Percentiles rank a stretch among this genome's conserved stretches.
Evolutionary conservation across 2,329 filamentous ascomycete genomes (phyloP).

Genomic region (Penicillium sp.): DNA sequence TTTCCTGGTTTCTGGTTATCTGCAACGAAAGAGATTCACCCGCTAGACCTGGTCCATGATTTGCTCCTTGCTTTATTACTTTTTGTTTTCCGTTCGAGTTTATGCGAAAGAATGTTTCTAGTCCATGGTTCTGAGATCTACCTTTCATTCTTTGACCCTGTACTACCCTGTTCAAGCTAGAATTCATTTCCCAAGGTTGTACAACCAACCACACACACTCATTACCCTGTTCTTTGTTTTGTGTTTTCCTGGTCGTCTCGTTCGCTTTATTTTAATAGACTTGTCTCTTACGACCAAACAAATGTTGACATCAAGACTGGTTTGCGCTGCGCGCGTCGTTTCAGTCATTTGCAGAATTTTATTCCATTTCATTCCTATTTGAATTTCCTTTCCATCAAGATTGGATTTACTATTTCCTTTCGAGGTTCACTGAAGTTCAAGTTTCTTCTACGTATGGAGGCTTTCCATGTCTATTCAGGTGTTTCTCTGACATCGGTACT

Average conservation of each 20-base stretch:
- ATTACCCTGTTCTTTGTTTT: conserved; percentile 4
- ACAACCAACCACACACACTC: conserved; percentile 12
- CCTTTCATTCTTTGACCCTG: not conserved
- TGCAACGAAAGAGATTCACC: conserved; percentile 2
- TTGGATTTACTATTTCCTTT: not conserved
- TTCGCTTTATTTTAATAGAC: not conserved
- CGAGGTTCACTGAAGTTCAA: not conserved
- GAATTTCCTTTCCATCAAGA: not conserved
- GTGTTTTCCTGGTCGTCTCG: not conserved
- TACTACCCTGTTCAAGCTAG: conserved; percentile 14
- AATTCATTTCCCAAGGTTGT: conserved; percentile 14
- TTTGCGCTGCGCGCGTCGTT: not conserved
- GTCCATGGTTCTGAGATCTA: not conserved
- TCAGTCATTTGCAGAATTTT: not conserved
- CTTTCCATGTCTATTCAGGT: not conserved
- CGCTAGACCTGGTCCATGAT: not conserved
- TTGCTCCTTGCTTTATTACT: not conserved
- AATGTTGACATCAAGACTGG: conserved; percentile 9
- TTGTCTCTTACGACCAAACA: not conserved
- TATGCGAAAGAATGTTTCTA: not conserved
- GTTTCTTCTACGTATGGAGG: not conserved
- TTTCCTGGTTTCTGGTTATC: not conserved
- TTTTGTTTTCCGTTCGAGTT: not conserved
- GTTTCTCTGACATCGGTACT: not conserved
- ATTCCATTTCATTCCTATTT: not conserved